Percentiles rank a stretch among this genome's conserved stretches.
Conservation (phyloP, 495 filamentous ascomycete genomes). For the Hypoxylon lienhwacheense region DNA sequence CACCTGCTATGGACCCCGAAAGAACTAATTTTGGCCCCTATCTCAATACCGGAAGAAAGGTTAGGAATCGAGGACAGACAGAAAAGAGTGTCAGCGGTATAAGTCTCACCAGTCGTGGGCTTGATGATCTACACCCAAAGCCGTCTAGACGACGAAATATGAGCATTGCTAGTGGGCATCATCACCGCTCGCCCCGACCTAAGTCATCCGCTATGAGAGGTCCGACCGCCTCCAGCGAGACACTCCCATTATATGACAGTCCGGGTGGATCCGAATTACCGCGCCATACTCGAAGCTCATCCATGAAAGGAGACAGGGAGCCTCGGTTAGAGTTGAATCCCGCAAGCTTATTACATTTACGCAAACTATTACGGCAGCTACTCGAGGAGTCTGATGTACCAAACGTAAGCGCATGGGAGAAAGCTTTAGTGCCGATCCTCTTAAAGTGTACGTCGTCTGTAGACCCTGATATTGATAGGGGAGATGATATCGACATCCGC, state of each 20-base stretch:
- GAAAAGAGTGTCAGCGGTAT: slow-evolving; percentile 69
- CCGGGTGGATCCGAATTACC: slow-evolving; percentile 47
- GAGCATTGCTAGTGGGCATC: slow-evolving; percentile 71
- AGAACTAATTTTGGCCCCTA: slow-evolving; percentile 53
- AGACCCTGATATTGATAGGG: slow-evolving; percentile 82
- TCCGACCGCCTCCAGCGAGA: slow-evolving; percentile 46
- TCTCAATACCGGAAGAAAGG: slow-evolving; percentile 68
- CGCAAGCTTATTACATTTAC: slow-evolving; percentile 85
- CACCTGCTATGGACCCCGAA: slow-evolving; percentile 52
- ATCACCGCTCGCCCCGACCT: slow-evolving; percentile 67
- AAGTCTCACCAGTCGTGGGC: slow-evolving; percentile 59
- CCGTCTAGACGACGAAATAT: slow-evolving; percentile 70
- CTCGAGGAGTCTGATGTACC: slow-evolving; percentile 74
- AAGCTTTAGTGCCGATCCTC: slow-evolving; percentile 85
- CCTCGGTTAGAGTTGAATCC: slow-evolving; percentile 80
- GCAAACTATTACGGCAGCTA: slow-evolving; percentile 79
- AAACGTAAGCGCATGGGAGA: slow-evolving; percentile 79
- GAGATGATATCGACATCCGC: slow-evolving; percentile 97
- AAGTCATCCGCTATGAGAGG: slow-evolving; percentile 49
- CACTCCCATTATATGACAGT: slow-evolving; percentile 45
- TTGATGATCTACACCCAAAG: slow-evolving; percentile 59
- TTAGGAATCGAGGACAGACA: slow-evolving; percentile 64
- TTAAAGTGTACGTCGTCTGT: slow-evolving; percentile 93
- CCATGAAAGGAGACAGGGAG: slow-evolving; percentile 74
- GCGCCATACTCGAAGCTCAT: slow-evolving; percentile 76